These are phyloP conservation scores for Wickerhamomyces canadensis DNA, from an alignment of 805 yeast genomes.

Conservation along the genomic window DNA sequence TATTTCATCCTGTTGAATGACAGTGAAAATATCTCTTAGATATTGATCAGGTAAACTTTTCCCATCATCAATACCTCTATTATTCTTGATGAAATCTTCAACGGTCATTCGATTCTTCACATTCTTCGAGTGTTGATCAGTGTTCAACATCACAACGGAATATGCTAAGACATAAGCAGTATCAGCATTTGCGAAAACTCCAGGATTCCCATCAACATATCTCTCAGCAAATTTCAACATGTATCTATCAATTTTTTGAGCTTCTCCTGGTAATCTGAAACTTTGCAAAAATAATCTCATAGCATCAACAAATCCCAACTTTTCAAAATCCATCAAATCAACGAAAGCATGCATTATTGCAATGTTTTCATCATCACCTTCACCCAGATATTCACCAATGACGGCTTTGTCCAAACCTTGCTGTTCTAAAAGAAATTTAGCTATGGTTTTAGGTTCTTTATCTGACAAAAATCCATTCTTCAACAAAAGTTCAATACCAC, in stretches of 20 bases:
- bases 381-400: slow-evolving; percentile 91
- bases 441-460: slow-evolving; percentile 63
- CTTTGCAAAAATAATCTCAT: slow-evolving; percentile 77
- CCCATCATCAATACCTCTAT: slow-evolving; percentile 90
- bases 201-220: slow-evolving; percentile 82
- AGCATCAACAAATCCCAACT: slow-evolving; percentile 73
- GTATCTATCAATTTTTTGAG: slow-evolving; percentile 94
- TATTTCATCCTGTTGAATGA: slow-evolving; percentile 80
- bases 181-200: slow-evolving; percentile 85
- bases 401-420: slow-evolving; percentile 77
- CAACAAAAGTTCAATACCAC: slow-evolving; percentile 62
- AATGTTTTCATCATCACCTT: slow-evolving; percentile 71
- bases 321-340: slow-evolving; percentile 74
- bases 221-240: slow-evolving; percentile 97
- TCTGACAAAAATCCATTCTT: slow-evolving; percentile 57
- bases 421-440: slow-evolving; percentile 64
- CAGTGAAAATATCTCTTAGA: slow-evolving; percentile 63
- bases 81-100: slow-evolving; percentile 82
- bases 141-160: slow-evolving; percentile 87
- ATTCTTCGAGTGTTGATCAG: slow-evolving; percentile 88
- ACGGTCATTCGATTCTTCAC: slow-evolving; percentile 82
- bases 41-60: slow-evolving; percentile 74
- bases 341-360: slow-evolving; percentile 92
- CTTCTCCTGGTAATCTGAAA: slow-evolving; percentile 95
- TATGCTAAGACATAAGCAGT: slow-evolving; percentile 90